Percentiles rank a stretch among this genome's conserved stretches.
phyloP scores from a whole-genome alignment of 1,139 yeast genomes.

The Kurtzmaniella quercitrusa region DNA sequence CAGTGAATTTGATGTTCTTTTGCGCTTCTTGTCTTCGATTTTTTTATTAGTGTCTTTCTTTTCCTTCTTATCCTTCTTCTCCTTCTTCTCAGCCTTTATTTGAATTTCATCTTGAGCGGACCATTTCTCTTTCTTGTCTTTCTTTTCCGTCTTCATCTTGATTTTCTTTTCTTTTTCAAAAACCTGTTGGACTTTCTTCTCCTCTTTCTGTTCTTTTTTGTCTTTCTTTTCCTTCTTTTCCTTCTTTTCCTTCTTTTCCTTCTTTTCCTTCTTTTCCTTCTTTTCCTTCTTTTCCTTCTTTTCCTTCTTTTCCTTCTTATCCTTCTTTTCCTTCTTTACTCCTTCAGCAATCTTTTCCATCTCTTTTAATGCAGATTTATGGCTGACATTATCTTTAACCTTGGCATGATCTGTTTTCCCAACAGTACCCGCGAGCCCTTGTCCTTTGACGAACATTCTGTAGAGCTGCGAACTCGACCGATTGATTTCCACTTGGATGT shows the following conservation, averaged over 20 bases:
- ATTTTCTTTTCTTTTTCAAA: slow-evolving; percentile 16
- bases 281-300: slow-evolving; percentile 16
- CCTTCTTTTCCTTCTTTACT: slow-evolving; percentile 12
- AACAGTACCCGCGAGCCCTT: slow-evolving; percentile 76
- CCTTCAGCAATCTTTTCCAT: slow-evolving; percentile 10
- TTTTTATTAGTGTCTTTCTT: slow-evolving; percentile 14
- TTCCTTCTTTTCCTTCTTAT: slow-evolving; percentile 12
- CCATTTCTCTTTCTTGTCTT: too few species aligned
- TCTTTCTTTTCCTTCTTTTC: slow-evolving; percentile 12
- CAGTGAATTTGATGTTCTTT: slow-evolving; percentile 4
- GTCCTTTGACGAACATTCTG: slow-evolving; percentile 80
- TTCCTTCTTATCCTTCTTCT: slow-evolving; percentile 15
- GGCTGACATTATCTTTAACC: slow-evolving; percentile 9
- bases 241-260: slow-evolving; percentile 13
- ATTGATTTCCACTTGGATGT: slow-evolving; percentile 37
- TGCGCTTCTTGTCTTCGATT: slow-evolving; percentile 11
- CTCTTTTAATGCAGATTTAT: slow-evolving; percentile 13
- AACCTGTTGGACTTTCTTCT: slow-evolving; percentile 17
- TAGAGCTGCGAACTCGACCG: slow-evolving; percentile 59
- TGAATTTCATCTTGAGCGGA: too few species aligned
- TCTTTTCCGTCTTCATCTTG: slow-evolving; percentile 19
- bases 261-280: slow-evolving; percentile 13
- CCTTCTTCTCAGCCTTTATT: too few species aligned
- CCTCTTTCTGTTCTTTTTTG: slow-evolving; percentile 14
- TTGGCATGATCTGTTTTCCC: slow-evolving; percentile 29